Conservation (phyloP, 352 stramenopile species). For the Pythium aphanidermatum region DNA sequence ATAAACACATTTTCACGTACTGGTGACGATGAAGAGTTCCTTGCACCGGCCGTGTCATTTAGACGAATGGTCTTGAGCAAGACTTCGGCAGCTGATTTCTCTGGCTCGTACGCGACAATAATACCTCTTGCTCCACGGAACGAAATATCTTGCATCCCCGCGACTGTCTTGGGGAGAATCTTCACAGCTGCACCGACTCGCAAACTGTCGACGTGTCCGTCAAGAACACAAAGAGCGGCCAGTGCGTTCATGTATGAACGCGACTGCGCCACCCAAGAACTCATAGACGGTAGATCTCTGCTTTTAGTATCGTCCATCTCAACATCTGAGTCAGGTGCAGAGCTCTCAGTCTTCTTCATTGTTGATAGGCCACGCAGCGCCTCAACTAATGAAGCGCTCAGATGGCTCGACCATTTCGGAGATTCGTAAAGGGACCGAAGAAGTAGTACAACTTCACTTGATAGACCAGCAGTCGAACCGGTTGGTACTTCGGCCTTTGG, state of each 20-base stretch:
- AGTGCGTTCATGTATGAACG: constrained; percentile 54
- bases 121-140: constrained; percentile 69
- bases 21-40: constrained; percentile 9
- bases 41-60: constrained; percentile 22
- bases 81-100: constrained; percentile 80
- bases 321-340: constrained; percentile 56
- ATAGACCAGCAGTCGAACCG: constrained; percentile 25
- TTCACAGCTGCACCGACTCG: constrained; percentile 79
- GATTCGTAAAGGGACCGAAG: constrained; percentile 78
- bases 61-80: constrained; percentile 38
- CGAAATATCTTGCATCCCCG: constrained; percentile 62
- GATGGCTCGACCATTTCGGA: constrained; percentile 56
- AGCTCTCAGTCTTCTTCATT: constrained; percentile 12
- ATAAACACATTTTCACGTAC: constrained; percentile 24
- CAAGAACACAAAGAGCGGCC: constrained; percentile 72
- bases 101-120: constrained; percentile 71
- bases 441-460: constrained; percentile 73
- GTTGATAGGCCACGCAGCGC: constrained; percentile 49
- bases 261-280: constrained; percentile 45
- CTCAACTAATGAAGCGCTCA: constrained; percentile 56
- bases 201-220: constrained; percentile 80
- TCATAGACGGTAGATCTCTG: constrained; percentile 45
- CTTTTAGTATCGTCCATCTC: constrained; percentile 80
- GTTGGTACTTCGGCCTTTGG: background rate
- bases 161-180: constrained; percentile 69